Conservation (phyloP, 495 filamentous ascomycete genomes). For the Penicillium desertorum region DNA sequence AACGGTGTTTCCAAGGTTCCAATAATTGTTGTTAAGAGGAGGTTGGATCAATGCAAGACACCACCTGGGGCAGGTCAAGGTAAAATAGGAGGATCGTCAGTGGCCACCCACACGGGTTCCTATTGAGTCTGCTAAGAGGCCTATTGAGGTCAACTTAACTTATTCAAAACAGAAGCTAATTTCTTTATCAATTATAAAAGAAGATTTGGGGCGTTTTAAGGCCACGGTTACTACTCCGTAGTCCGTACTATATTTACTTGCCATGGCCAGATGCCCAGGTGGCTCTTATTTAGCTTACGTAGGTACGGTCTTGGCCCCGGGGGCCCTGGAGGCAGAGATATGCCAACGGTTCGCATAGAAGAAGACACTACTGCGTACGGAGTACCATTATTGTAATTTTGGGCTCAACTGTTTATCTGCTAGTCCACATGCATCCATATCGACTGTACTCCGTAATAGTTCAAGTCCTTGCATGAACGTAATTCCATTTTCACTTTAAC, state of each 20-base stretch:
- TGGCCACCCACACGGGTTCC: constrained; percentile 16
- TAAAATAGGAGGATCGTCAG: constrained; percentile 28
- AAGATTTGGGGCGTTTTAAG: background rate
- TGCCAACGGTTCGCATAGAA: no score
- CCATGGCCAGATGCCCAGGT: background rate
- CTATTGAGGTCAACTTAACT: constrained; percentile 1
- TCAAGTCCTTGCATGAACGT: background rate
- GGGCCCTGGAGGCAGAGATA: no score
- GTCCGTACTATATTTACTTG: background rate
- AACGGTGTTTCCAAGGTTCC: background rate
- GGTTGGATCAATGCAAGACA: constrained; percentile 1
- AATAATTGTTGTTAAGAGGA: constrained; percentile 6
- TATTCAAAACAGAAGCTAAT: background rate
- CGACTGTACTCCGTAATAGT: no score
- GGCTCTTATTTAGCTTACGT: background rate
- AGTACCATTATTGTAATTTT: no score
- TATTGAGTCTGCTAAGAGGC: background rate
- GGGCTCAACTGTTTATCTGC: no score
- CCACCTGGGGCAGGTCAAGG: constrained; percentile 1
- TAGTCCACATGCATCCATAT: no score
- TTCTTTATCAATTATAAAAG: background rate
- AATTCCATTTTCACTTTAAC: background rate
- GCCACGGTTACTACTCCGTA: background rate
- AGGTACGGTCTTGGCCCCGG: no score
- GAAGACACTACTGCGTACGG: no score